phyloP scores from a whole-genome alignment of 768 basidiomycete genomes.

The Pluteus cervinus region DNA sequence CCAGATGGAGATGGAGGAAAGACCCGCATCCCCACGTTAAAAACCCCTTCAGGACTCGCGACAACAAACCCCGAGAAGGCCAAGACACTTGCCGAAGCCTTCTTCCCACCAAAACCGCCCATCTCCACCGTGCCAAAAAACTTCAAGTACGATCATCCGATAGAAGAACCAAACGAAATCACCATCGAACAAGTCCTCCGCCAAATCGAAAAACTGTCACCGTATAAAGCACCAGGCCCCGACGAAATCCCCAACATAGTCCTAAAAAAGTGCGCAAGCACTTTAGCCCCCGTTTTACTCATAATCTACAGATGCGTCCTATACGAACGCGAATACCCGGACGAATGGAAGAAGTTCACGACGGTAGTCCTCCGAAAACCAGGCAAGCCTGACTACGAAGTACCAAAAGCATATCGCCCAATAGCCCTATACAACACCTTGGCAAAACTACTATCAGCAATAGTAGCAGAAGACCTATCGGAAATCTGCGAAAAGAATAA shows the following conservation, averaged over 20 bases:
- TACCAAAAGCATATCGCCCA: slow-evolving; percentile 7
- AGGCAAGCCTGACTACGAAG: slow-evolving; percentile 1
- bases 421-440: slow-evolving; percentile 4
- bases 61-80: slow-evolving; percentile 20
- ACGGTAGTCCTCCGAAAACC: slow-evolving; percentile 6
- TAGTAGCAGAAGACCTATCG: slow-evolving; percentile 5
- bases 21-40: slow-evolving; percentile 20
- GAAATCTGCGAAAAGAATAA: too few relatives aligned
- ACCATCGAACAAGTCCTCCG: slow-evolving; percentile 18
- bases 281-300: too few relatives aligned
- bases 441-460: neutral
- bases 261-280: slow-evolving; percentile 1
- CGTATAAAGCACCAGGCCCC: neutral
- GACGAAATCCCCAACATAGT: slow-evolving; percentile 4
- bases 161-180: slow-evolving; percentile 11
- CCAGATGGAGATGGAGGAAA: slow-evolving; percentile 18
- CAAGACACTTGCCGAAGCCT: slow-evolving; percentile 12
- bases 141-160: slow-evolving; percentile 19
- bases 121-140: slow-evolving; percentile 2
- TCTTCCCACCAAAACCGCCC: slow-evolving; percentile 21
- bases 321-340: too few relatives aligned
- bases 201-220: slow-evolving; percentile 19
- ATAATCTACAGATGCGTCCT: too few relatives aligned
- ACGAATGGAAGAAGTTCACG: too few relatives aligned
- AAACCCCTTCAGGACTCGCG: slow-evolving; percentile 1